phyloP scores from a whole-genome alignment of 768 basidiomycete genomes.

The Psilocybe cyanescens region DNA sequence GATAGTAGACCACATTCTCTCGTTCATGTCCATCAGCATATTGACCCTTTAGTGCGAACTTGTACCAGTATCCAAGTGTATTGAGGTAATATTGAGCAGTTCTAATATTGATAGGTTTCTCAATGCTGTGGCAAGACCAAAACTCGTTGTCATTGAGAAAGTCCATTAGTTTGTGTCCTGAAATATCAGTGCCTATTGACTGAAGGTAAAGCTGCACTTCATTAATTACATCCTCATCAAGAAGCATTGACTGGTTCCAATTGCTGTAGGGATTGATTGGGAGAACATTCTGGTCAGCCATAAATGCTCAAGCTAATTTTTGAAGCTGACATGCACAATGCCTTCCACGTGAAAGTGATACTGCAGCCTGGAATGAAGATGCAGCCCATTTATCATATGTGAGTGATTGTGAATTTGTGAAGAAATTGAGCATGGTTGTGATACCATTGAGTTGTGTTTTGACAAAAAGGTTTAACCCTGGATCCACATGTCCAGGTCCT shows the following conservation, averaged over 20 bases:
- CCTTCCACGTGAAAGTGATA: constrained; percentile 15
- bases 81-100: constrained; percentile 28
- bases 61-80: constrained; percentile 19
- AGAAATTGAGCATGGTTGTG: constrained; percentile 19
- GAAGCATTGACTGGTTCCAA: constrained; percentile 31
- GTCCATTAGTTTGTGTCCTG: constrained; percentile 23
- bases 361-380: constrained; percentile 24
- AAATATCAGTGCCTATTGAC: constrained; percentile 25
- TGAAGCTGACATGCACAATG: constrained; percentile 25
- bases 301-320: constrained; percentile 19
- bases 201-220: constrained; percentile 26
- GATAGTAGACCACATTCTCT: constrained; percentile 36
- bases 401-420: constrained; percentile 14
- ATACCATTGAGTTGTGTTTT: constrained; percentile 21
- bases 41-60: constrained; percentile 25
- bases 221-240: constrained; percentile 29
- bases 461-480: too few relatives aligned
- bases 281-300: constrained; percentile 21
- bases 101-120: constrained; percentile 19
- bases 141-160: constrained; percentile 19
- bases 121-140: not conserved
- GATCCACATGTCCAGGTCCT: too few relatives aligned
- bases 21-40: constrained; percentile 20
- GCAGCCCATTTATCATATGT: constrained; percentile 26
- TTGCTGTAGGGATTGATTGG: constrained; percentile 29